Evolutionary conservation across 257 asterid genomes (phyloP).

Genomic region (Linderniella brevidens): DNA sequence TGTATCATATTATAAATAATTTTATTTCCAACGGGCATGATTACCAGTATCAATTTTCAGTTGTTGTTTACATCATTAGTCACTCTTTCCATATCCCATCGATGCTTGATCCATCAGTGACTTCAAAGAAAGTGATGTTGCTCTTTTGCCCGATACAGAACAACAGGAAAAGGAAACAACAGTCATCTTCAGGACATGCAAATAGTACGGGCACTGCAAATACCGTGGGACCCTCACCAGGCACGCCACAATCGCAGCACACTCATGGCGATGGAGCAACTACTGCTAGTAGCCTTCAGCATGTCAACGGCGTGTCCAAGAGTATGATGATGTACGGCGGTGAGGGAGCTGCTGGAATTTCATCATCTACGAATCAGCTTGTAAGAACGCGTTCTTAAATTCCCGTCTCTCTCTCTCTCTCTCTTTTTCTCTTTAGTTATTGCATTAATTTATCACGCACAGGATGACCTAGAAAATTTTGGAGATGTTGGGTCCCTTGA

Average conservation of each 20-base stretch:
- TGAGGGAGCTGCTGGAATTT: conserved; percentile 83
- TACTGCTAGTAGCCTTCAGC: conserved; percentile 70
- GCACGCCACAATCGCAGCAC: conserved; percentile 86
- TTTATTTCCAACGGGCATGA: no score
- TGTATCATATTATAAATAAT: no score
- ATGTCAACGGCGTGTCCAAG: conserved; percentile 53
- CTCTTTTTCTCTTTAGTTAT: background rate
- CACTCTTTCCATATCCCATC: no score
- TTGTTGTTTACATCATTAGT: no score
- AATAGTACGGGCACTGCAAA: conserved; percentile 75
- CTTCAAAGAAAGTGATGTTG: conserved; percentile 10
- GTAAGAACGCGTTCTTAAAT: conserved; percentile 21
- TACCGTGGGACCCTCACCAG: conserved; percentile 63
- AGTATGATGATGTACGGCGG: conserved; percentile 68
- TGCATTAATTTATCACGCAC: conserved; percentile 1
- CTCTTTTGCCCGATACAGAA: conserved; percentile 30
- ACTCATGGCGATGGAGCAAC: conserved; percentile 91
- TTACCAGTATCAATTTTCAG: no score
- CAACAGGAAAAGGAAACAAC: conserved; percentile 79
- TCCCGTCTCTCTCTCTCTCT: background rate
- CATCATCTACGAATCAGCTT: conserved; percentile 81
- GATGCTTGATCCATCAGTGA: conserved; percentile 3
- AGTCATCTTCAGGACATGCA: conserved; percentile 88
- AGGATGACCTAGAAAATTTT: conserved; percentile 93
- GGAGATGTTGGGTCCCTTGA: conserved; percentile 83